Evolutionary conservation across 208 protist genomes (phyloP).

Genomic region (Porcisia hertigi): DNA sequence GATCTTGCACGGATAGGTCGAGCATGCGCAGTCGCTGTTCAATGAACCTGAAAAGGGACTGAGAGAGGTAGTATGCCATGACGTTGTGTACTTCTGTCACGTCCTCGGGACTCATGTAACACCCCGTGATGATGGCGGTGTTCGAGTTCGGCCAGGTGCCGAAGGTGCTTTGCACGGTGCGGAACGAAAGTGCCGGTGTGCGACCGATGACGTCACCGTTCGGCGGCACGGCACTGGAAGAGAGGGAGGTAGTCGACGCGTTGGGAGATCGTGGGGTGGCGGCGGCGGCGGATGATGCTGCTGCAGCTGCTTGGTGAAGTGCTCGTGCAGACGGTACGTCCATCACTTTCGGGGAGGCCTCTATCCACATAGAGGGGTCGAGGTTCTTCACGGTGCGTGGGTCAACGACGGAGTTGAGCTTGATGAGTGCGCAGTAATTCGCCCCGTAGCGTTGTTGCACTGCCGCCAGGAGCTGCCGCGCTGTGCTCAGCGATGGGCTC

Average conservation of each 20-base stretch:
- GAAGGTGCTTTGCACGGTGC: constrained; percentile 39
- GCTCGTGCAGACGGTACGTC: constrained; percentile 61
- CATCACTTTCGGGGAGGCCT: constrained; percentile 58
- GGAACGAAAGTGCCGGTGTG: constrained; percentile 29
- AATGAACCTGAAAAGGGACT: constrained; percentile 69
- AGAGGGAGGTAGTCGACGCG: neutral
- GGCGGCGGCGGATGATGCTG: constrained; percentile 5
- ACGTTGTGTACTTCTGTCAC: constrained; percentile 54
- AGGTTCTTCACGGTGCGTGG: constrained; percentile 51
- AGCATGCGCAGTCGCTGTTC: constrained; percentile 69
- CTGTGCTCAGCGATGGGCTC: constrained; percentile 42
- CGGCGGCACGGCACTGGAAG: constrained; percentile 15
- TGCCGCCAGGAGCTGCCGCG: constrained; percentile 36
- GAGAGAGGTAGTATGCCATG: constrained; percentile 76
- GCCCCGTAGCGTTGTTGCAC: constrained; percentile 55
- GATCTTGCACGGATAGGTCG: constrained; percentile 65
- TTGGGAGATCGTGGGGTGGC: constrained; percentile 1
- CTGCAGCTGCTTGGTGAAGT: constrained; percentile 22
- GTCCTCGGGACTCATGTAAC: constrained; percentile 72
- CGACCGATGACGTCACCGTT: neutral
- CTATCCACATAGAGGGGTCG: constrained; percentile 71
- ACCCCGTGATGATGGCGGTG: constrained; percentile 65
- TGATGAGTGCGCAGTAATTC: constrained; percentile 61
- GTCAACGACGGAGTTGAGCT: constrained; percentile 66
- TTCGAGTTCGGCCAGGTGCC: constrained; percentile 51